A percentile compares a stretch with the other conserved stretches of the same genome.
Conservation (phyloP, 164 flowering plant species). For the Sedum album region DNA sequence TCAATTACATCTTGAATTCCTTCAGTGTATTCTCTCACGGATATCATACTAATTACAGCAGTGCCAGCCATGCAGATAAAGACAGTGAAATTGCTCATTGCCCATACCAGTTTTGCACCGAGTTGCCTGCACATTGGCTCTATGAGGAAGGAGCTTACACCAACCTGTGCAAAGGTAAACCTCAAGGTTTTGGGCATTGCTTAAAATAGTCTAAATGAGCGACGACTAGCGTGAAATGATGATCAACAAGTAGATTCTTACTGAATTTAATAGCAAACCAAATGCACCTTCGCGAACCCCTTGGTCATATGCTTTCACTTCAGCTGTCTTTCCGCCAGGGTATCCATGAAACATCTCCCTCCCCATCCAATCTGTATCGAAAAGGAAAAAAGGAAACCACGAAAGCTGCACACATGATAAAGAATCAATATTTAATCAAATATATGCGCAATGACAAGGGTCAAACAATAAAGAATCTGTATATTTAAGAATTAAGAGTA, state of each 20-base stretch:
- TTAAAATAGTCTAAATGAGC: neutral
- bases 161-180: constrained; percentile 44
- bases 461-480: neutral
- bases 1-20: constrained; percentile 59
- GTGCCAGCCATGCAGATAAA: constrained; percentile 90
- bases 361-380: constrained; percentile 99
- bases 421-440: neutral
- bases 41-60: constrained; percentile 68
- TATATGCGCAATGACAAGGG: neutral
- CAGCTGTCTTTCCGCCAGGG: constrained; percentile 57
- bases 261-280: constrained; percentile 99
- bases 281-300: constrained; percentile 99
- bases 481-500: constrained; percentile 1
- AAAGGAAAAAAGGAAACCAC: constrained; percentile 98
- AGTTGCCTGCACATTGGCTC: constrained; percentile 82
- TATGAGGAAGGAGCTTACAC: constrained; percentile 79
- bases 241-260: constrained; percentile 54
- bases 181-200: neutral
- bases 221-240: neutral
- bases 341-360: constrained; percentile 94
- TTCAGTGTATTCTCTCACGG: constrained; percentile 41
- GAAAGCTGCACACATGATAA: constrained; percentile 49
- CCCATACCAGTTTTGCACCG: constrained; percentile 89
- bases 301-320: constrained; percentile 54
- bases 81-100: constrained; percentile 78